Evolutionary conservation across 1,139 yeast species (phyloP), one percentile per base, ranked within the genome.

Genomic region (Yamadazyma pseudoaaseri): DNA sequence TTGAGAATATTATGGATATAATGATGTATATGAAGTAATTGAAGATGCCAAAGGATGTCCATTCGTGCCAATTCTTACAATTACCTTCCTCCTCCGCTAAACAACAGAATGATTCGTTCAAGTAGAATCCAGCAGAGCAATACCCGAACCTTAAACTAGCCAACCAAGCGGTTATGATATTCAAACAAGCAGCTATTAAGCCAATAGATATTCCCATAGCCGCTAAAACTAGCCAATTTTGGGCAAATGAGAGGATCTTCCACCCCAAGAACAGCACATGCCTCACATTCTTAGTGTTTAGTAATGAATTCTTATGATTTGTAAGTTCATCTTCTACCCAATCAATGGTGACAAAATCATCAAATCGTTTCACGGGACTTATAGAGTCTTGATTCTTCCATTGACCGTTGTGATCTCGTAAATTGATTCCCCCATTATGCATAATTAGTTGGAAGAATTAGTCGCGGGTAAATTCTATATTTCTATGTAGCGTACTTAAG

Each of bases 151-250:
- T 76, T 42, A 89, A 58, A 52, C 84, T 84, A 3, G 90, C 81
- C n/a, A 92, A 62, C 76, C 92, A 86, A 35, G 89, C 90, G 0
- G 97, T 87, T 16, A 87, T 71, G 20, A 90, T 76, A 48, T 86
- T 89, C 37, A 92, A 62, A 18, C 76, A 68, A 0, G 87, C 95
- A 0, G 98, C 97, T 32, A 89, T 81, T 3, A 76, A 49, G 2
- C 98, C 98, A 34, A 90, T 84, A 3, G 70, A 47, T 1, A 83
- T 54, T 0, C 97, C 98, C 48, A 86, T 85, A 2, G 72, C 47
- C 0, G 90, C 83, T 26, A 92, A 61, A 1, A 85, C 82, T 2
- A 87, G 51, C 86, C 97, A 87, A 30, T 79, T 81, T 53, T 77
- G 84, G 7, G 76, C 68, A 3, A 78, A 73, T 33, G 79, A 63